Conservation (phyloP, 129 eudicot genomes). For the Smallanthus sonchifolius region DNA sequence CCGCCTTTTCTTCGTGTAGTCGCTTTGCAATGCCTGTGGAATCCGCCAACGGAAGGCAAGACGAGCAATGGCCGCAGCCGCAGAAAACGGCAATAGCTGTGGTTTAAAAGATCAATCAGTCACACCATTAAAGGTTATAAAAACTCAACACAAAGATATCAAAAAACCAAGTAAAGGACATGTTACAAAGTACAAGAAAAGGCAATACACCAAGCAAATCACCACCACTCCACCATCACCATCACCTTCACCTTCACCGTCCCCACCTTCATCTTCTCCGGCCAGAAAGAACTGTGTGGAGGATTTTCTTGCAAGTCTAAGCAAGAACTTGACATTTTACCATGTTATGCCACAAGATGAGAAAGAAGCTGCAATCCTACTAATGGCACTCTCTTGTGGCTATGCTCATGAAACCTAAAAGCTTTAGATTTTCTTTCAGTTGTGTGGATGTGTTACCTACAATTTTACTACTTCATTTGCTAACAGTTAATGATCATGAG, state of each 20-base stretch:
- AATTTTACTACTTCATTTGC: background rate
- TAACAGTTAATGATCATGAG: constrained; percentile 14
- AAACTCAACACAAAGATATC: constrained; percentile 21
- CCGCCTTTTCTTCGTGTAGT: constrained; percentile 17
- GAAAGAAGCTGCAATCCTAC: constrained; percentile 56
- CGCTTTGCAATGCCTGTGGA: constrained; percentile 64
- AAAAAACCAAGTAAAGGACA: constrained; percentile 25
- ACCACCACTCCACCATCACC: constrained; percentile 5
- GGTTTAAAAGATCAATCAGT: background rate
- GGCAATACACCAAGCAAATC: constrained; percentile 20
- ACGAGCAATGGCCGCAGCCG: constrained; percentile 45
- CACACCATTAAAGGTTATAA: constrained; percentile 6
- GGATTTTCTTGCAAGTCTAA: constrained; percentile 34
- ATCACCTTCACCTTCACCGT: background rate
- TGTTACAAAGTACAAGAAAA: constrained; percentile 25
- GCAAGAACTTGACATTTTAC: constrained; percentile 29
- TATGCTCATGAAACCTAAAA: constrained; percentile 28
- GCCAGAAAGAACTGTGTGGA: constrained; percentile 31
- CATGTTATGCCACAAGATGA: constrained; percentile 47
- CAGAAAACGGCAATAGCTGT: constrained; percentile 7
- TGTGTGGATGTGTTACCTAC: constrained; percentile 23
- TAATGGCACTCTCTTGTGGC: constrained; percentile 65
- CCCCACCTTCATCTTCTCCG: background rate
- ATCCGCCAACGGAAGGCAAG: constrained; percentile 66
- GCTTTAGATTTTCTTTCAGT: background rate